phyloP scores from a whole-genome alignment of 495 filamentous ascomycete genomes.

The Halenospora varia region DNA sequence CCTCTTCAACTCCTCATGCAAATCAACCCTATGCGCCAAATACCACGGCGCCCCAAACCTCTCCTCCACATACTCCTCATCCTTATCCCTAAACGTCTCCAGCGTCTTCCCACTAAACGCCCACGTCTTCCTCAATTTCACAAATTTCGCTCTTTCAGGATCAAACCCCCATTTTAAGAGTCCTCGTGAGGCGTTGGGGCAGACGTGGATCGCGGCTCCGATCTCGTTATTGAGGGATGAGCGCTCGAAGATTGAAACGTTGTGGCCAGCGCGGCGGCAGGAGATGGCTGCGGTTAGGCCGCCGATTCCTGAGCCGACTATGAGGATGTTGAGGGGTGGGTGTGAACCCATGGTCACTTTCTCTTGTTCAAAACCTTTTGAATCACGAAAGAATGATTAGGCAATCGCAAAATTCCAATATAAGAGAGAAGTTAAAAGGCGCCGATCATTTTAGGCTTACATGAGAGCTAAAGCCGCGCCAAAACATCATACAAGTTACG shows the following conservation, averaged over 20 bases:
- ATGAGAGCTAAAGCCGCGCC: no score
- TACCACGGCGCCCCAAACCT: slow-evolving; percentile 23
- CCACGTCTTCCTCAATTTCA: slow-evolving; percentile 27
- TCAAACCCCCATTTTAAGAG: slow-evolving; percentile 45
- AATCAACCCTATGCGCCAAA: slow-evolving; percentile 49
- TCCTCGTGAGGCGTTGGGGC: slow-evolving; percentile 45
- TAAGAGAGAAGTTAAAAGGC: no score
- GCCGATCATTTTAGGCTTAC: no score
- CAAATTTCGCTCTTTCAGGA: slow-evolving; percentile 29
- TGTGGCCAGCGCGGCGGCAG: slow-evolving; percentile 42
- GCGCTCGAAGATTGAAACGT: slow-evolving; percentile 49
- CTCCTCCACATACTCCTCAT: slow-evolving; percentile 30
- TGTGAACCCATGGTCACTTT: not conserved
- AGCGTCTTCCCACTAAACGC: slow-evolving; percentile 29
- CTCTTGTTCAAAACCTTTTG: no score
- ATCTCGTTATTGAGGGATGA: slow-evolving; percentile 48
- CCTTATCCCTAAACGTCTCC: slow-evolving; percentile 18
- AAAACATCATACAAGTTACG: no score
- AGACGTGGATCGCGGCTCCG: slow-evolving; percentile 49
- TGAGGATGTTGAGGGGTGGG: slow-evolving; percentile 34
- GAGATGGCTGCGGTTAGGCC: slow-evolving; percentile 49
- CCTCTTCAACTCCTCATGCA: slow-evolving; percentile 42
- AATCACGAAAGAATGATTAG: no score
- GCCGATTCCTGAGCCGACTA: slow-evolving; percentile 46
- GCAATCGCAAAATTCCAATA: no score